These are phyloP conservation scores for Penicillium salamii DNA, from an alignment of 495 filamentous ascomycete species.

Conservation along the genomic window DNA sequence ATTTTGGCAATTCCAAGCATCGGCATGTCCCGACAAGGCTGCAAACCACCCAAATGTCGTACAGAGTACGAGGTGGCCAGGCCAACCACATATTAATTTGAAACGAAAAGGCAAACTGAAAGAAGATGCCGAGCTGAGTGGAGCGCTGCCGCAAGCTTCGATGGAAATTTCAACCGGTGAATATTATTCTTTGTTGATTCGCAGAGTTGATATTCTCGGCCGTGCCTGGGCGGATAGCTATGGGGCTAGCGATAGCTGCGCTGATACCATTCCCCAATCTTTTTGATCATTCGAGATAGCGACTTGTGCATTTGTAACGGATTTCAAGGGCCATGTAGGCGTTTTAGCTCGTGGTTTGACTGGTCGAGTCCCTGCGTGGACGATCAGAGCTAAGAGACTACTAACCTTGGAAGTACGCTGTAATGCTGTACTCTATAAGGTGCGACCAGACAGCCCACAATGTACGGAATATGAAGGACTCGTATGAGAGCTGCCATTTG, in stretches of 20 bases:
- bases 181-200: neutral
- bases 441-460: slow-evolving; percentile 9
- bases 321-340: neutral
- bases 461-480: too few species aligned
- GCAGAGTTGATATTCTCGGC: neutral
- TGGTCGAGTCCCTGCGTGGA: slow-evolving; percentile 15
- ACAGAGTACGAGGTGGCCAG: neutral
- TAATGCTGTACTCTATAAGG: too few species aligned
- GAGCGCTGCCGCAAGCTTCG: neutral
- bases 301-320: neutral
- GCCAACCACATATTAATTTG: slow-evolving; percentile 3
- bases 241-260: slow-evolving; percentile 1
- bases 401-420: too few species aligned
- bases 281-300: neutral
- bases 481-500: slow-evolving; percentile 7
- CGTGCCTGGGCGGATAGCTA: neutral
- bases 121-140: neutral
- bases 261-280: neutral
- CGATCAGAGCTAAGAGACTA: slow-evolving; percentile 15
- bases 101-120: neutral
- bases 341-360: slow-evolving; percentile 8
- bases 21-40: neutral
- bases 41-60: neutral
- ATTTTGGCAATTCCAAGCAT: neutral
- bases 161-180: neutral